phyloP scores from a whole-genome alignment of 2,329 filamentous ascomycete genomes.

The Neonectria hederae region DNA sequence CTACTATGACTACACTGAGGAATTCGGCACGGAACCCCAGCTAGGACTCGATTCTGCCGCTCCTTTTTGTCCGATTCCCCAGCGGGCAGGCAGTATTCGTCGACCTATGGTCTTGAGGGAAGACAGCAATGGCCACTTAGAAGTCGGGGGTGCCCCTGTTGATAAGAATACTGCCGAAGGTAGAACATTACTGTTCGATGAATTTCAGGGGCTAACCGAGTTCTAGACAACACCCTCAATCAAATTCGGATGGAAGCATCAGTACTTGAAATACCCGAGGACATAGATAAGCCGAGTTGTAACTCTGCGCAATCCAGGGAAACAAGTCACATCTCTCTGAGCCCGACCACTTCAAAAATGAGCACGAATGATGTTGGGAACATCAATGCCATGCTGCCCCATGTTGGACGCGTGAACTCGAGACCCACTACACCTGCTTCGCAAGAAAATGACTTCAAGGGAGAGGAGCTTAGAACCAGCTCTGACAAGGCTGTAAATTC shows the following conservation, averaged over 20 bases:
- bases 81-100: constrained; percentile 35
- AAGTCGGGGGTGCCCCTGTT: background rate
- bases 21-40: constrained; percentile 52
- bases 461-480: background rate
- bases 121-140: constrained; percentile 27
- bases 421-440: constrained; percentile 19
- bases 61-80: constrained; percentile 47
- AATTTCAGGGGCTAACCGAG: background rate
- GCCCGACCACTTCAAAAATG: background rate
- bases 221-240: background rate
- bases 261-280: background rate
- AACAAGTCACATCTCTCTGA: background rate
- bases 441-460: background rate
- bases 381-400: background rate
- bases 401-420: constrained; percentile 7
- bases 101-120: constrained; percentile 42
- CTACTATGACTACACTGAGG: constrained; percentile 65
- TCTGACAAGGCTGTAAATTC: constrained; percentile 18
- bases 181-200: background rate
- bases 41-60: constrained; percentile 25
- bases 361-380: background rate
- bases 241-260: background rate
- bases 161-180: background rate
- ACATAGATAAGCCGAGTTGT: background rate
- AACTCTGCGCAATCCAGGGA: background rate